These are phyloP conservation scores for Pelargonium citronellum DNA, from an alignment of 441 rosid species.

Conservation along the genomic window DNA sequence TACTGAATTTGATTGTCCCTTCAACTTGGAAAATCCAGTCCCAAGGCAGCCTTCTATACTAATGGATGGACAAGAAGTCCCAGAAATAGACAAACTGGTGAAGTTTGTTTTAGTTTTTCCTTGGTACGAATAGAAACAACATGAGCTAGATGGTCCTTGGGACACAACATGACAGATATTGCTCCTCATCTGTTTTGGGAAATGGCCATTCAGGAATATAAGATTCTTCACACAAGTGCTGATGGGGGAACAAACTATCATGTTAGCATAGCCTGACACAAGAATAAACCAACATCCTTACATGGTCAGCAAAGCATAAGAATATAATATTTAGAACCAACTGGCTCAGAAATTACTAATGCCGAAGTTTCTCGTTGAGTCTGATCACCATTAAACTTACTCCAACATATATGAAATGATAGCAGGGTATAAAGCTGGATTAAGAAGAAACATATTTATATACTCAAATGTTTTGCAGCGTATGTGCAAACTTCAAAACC, in stretches of 20 bases:
- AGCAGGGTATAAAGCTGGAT: not conserved
- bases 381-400: not conserved
- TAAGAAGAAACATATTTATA: not conserved
- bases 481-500: not conserved
- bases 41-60: conserved; percentile 27
- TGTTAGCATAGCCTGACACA: conserved; percentile 41
- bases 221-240: conserved; percentile 49
- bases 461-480: not conserved
- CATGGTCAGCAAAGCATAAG: conserved; percentile 14
- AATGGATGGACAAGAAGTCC: conserved; percentile 31
- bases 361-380: not conserved
- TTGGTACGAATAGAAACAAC: conserved; percentile 27
- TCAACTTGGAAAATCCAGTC: conserved; percentile 25
- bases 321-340: conserved; percentile 13
- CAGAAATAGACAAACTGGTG: conserved; percentile 37
- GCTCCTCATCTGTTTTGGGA: conserved; percentile 33
- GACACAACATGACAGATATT: conserved; percentile 29
- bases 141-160: conserved; percentile 36
- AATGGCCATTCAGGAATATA: conserved; percentile 33
- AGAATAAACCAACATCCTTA: conserved; percentile 16
- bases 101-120: conserved; percentile 26
- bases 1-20: conserved; percentile 29
- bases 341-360: not conserved
- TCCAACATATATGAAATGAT: not conserved
- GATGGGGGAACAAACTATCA: conserved; percentile 45